Percentiles rank a stretch among this genome's conserved stretches.
These are phyloP conservation scores for Falciphora oryzae DNA, from an alignment of 2,329 filamentous ascomycete species.

Conservation along the genomic window DNA sequence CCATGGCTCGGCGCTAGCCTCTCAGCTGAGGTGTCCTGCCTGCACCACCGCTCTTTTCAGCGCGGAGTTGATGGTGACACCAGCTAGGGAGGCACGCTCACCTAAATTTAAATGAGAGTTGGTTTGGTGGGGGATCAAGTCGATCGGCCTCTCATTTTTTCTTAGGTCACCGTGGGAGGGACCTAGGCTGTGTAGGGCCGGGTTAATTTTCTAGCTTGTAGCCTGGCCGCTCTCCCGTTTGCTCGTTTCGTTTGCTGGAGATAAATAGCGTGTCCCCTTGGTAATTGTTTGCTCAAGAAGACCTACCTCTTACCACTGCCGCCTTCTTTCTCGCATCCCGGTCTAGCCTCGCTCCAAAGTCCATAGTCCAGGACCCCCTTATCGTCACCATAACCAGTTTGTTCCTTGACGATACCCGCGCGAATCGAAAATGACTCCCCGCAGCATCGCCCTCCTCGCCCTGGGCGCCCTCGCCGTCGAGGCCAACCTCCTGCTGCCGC, in stretches of 20 bases:
- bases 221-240: neutral
- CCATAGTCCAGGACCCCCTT: neutral
- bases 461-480: neutral
- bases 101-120: no score
- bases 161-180: no score
- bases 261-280: neutral
- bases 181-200: no score
- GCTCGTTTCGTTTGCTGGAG: neutral
- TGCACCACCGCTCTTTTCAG: neutral
- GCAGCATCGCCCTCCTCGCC: neutral
- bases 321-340: no score
- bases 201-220: neutral
- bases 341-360: neutral
- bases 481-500: neutral
- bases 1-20: neutral
- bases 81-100: no score
- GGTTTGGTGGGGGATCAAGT: no score
- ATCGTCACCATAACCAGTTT: no score
- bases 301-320: neutral
- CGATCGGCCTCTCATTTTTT: no score
- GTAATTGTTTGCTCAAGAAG: neutral
- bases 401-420: no score
- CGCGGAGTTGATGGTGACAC: neutral
- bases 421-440: neutral
- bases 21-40: neutral